Evolutionary conservation across 2,329 filamentous ascomycete genomes (phyloP).

Genomic region (Aspergillus aculeatus): DNA sequence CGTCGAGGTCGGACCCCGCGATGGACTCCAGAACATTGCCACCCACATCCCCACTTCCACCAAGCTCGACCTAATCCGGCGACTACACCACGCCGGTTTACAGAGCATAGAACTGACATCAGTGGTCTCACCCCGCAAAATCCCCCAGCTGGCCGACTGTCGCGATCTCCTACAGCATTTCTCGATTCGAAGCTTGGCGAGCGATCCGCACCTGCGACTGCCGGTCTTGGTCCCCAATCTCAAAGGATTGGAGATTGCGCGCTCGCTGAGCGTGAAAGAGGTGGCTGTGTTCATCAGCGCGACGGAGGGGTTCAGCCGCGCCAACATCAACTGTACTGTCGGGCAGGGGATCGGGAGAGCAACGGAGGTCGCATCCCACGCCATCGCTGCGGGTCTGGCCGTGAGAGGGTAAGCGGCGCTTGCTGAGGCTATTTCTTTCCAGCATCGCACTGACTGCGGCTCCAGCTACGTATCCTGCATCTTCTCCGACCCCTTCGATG

Average conservation of each 20-base stretch:
- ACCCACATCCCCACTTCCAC: slow-evolving; percentile 66
- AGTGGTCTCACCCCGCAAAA: slow-evolving; percentile 81
- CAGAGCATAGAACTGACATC: slow-evolving; percentile 76
- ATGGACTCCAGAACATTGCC: slow-evolving; percentile 86
- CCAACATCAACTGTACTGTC: slow-evolving; percentile 45
- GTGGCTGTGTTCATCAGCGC: slow-evolving; percentile 45
- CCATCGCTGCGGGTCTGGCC: slow-evolving; percentile 25
- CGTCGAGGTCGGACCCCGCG: slow-evolving; percentile 79
- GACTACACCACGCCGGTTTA: slow-evolving; percentile 67
- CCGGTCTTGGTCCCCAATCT: slow-evolving; percentile 45
- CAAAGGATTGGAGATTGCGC: slow-evolving; percentile 58
- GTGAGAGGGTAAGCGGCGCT: slow-evolving; percentile 34
- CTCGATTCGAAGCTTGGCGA: slow-evolving; percentile 55
- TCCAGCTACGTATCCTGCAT: slow-evolving; percentile 42
- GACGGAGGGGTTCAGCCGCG: slow-evolving; percentile 44
- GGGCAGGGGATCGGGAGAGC: slow-evolving; percentile 38
- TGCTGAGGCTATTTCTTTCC: not conserved
- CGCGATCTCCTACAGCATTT: slow-evolving; percentile 22
- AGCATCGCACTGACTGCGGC: not conserved
- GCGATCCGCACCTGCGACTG: slow-evolving; percentile 20
- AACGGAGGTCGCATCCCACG: slow-evolving; percentile 30
- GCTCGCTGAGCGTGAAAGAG: slow-evolving; percentile 35
- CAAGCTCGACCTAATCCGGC: slow-evolving; percentile 73
- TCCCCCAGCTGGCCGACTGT: slow-evolving; percentile 65
- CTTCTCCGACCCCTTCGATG: slow-evolving; percentile 50